Base-by-base conservation (phyloP, 495 filamentous ascomycete genomes). In the Penicillium egyptiacum region DNA sequence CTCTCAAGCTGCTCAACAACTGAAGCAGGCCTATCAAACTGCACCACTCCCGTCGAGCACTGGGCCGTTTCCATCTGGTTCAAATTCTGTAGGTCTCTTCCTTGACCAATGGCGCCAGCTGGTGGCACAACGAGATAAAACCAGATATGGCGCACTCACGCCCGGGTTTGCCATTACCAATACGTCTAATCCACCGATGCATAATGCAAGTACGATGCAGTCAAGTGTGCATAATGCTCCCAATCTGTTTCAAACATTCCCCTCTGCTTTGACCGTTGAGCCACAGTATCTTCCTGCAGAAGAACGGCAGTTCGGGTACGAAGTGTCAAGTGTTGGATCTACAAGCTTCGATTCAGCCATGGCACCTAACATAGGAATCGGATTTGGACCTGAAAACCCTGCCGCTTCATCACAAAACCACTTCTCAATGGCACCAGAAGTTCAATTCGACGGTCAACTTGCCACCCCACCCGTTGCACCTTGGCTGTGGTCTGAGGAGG, bases 41-140 rank as follows among this genome's bases (percentile, higher is more conserved):
- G 60, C 68, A 0, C 61, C 66, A 0, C 25, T 61, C 14, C 77
- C 78, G 0, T 60, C 64, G 30, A 79, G 70, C 50, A 56, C 66
- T 12, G 75, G 65, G 0, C 62, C 64, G 0, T 67, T 73, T 55
- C 58, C 69, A 17, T 35, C 60, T 3, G 52, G 39, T 14, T 63
- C 64, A 2, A 60, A 56, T 26, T 35, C 56, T 0, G 62, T 60
- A 14, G 69, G 68, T 12, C 14, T 56, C 3, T 79, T 71, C 39
- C 68, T 70, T 10, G 64, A 72, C 23, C 61, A 66, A 23, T 81
- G 78, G 78, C 63, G 67, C 5, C 53, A 62, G 28, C 66, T 80
- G 9, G 35, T 79, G 14, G 42, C 19, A 7, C 11, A 49, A 12
- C 25, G 46, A 26, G 51, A 42, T 4, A 11, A 46, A 33, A 11